Evolutionary conservation across 306 rosid genomes (phyloP).

Genomic region (Senna tora): DNA sequence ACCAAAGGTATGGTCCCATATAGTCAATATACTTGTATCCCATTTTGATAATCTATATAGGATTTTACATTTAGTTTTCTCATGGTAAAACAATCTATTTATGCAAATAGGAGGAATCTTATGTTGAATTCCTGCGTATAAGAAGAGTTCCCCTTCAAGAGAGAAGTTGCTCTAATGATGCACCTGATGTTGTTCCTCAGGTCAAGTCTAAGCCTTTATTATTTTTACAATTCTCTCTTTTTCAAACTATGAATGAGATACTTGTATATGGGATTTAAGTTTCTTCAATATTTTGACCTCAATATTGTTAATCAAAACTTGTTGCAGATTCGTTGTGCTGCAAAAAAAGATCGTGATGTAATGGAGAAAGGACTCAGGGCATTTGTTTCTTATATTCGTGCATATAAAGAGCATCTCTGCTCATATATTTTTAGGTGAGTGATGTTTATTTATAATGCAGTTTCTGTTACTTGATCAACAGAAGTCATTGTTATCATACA

Average conservation of each 20-base stretch:
- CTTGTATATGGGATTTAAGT: background rate
- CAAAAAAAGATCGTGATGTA: conserved; percentile 83
- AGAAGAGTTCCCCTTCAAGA: conserved; percentile 81
- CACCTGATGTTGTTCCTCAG: conserved; percentile 72
- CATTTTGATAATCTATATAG: conserved; percentile 3
- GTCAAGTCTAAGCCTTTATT: conserved; percentile 42
- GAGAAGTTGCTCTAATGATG: conserved; percentile 62
- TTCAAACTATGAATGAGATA: conserved; percentile 14
- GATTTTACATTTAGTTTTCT: conserved; percentile 1
- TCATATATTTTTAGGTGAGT: conserved; percentile 81
- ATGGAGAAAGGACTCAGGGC: conserved; percentile 92
- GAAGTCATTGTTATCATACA: conserved; percentile 24
- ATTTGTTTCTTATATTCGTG: conserved; percentile 89
- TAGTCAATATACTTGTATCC: conserved; percentile 4
- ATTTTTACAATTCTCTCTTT: conserved; percentile 18
- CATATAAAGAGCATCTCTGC: conserved; percentile 90
- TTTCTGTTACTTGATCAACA: conserved; percentile 28
- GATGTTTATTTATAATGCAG: conserved; percentile 4
- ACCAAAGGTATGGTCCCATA: conserved; percentile 71
- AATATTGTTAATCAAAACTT: conserved; percentile 34
- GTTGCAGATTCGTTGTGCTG: conserved; percentile 72
- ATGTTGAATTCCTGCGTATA: conserved; percentile 73
- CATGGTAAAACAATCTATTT: conserved; percentile 25
- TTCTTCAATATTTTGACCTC: conserved; percentile 10
- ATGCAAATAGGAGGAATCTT: conserved; percentile 74